These are phyloP conservation scores for Penicillium paradoxum DNA, from an alignment of 495 filamentous ascomycete species.

Conservation along the genomic window DNA sequence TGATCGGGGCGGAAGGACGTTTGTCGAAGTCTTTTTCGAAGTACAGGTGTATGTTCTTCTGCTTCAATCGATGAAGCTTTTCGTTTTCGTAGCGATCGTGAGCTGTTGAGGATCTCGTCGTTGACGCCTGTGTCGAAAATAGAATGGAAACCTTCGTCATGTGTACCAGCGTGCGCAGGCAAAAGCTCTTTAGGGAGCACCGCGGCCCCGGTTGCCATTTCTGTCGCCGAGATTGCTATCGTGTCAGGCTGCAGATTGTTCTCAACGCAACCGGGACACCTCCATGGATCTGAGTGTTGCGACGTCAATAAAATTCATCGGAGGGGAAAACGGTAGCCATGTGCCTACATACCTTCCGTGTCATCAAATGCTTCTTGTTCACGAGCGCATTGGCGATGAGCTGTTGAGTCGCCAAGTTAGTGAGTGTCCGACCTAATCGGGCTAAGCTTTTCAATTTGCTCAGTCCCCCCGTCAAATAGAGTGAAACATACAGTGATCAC, in stretches of 20 bases:
- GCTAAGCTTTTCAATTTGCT: slow-evolving; percentile 18
- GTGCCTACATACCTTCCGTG: slow-evolving; percentile 54
- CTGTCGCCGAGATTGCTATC: slow-evolving; percentile 36
- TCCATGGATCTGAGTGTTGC: slow-evolving; percentile 57
- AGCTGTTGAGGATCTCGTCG: slow-evolving; percentile 80
- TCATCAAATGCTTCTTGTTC: slow-evolving; percentile 65
- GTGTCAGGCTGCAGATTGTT: slow-evolving; percentile 56
- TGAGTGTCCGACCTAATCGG: slow-evolving; percentile 23
- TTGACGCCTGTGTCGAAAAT: slow-evolving; percentile 73
- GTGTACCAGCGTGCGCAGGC: slow-evolving; percentile 61
- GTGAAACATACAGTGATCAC: slow-evolving; percentile 74
- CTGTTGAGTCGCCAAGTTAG: slow-evolving; percentile 43
- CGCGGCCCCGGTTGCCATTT: slow-evolving; percentile 40
- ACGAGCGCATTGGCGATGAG: slow-evolving; percentile 91
- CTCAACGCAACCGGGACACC: slow-evolving; percentile 69
- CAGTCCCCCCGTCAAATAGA: slow-evolving; percentile 22
- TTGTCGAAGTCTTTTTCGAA: slow-evolving; percentile 44
- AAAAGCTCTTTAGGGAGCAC: slow-evolving; percentile 69
- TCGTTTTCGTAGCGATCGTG: slow-evolving; percentile 79
- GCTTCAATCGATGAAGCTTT: slow-evolving; percentile 58
- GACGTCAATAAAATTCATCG: slow-evolving; percentile 15
- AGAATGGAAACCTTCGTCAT: slow-evolving; percentile 77
- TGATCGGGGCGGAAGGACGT: slow-evolving; percentile 25
- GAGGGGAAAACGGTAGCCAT: background rate
- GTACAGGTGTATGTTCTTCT: slow-evolving; percentile 46